Evolutionary conservation across 176 grass and related monocot genomes (phyloP).

Genomic region (Paspalum vaginatum): DNA sequence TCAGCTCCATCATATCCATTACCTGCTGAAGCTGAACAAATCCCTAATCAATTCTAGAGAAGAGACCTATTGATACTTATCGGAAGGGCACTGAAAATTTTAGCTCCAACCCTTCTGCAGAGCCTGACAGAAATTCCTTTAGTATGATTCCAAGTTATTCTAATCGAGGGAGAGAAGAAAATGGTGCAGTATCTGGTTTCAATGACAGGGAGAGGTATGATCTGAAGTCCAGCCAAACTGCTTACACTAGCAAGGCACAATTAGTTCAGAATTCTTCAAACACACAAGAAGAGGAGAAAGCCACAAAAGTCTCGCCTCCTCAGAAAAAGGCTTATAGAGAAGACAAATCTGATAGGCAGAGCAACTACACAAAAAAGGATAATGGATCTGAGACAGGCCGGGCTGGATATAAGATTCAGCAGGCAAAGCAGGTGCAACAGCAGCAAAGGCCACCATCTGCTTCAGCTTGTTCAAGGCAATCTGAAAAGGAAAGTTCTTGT

Average conservation of each 20-base stretch:
- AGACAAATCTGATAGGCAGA: constrained; percentile 80
- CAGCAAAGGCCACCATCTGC: constrained; percentile 62
- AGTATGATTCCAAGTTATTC: constrained; percentile 78
- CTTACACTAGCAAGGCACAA: constrained; percentile 58
- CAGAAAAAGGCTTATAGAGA: constrained; percentile 76
- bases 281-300: constrained; percentile 79
- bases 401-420: constrained; percentile 61
- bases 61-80: constrained; percentile 61
- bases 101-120: constrained; percentile 51
- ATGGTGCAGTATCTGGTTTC: constrained; percentile 50
- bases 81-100: constrained; percentile 65
- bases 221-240: constrained; percentile 46
- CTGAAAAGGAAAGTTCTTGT: constrained; percentile 80
- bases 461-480: constrained; percentile 56
- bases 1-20: constrained; percentile 58
- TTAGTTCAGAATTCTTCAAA: constrained; percentile 60
- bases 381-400: constrained; percentile 47
- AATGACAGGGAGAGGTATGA: constrained; percentile 81
- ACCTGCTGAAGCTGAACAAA: constrained; percentile 56
- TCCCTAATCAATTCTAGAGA: constrained; percentile 63
- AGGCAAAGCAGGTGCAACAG: constrained; percentile 57
- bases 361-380: constrained; percentile 73
- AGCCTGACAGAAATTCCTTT: constrained; percentile 75
- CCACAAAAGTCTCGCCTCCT: constrained; percentile 89
- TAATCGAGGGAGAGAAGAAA: constrained; percentile 66